phyloP scores from a whole-genome alignment of 345 rosid genomes.

The Raphanus sativus region DNA sequence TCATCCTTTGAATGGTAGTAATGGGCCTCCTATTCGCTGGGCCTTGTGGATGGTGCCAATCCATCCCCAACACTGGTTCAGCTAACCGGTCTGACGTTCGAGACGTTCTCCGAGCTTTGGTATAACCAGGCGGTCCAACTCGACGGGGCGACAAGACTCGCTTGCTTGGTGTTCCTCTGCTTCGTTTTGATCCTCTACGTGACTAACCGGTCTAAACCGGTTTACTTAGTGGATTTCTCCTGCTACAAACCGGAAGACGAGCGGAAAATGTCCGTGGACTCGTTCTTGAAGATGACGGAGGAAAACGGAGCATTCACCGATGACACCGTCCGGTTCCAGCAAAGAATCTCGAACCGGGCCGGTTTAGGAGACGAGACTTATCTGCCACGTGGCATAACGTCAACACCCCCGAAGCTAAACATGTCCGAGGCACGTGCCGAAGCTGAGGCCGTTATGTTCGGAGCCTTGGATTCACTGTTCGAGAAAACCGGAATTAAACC shows the following conservation, averaged over 20 bases:
- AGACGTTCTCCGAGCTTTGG: slow-evolving; percentile 49
- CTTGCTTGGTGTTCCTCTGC: slow-evolving; percentile 45
- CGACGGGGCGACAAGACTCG: slow-evolving; percentile 39
- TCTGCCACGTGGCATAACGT: slow-evolving; percentile 60
- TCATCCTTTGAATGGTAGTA: no score
- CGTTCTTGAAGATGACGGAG: slow-evolving; percentile 64
- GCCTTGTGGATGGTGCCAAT: no score
- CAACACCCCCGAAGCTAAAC: slow-evolving; percentile 59
- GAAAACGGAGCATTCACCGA: slow-evolving; percentile 51
- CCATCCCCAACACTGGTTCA: no score
- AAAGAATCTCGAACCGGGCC: slow-evolving; percentile 59
- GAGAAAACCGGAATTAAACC: slow-evolving; percentile 60
- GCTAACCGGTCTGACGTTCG: slow-evolving; percentile 49
- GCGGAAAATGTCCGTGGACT: slow-evolving; percentile 51
- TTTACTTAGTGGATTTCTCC: slow-evolving; percentile 69
- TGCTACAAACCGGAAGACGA: slow-evolving; percentile 71
- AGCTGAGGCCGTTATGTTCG: slow-evolving; percentile 76
- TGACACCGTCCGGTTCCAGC: slow-evolving; percentile 59
- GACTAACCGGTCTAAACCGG: slow-evolving; percentile 64
- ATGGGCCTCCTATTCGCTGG: no score
- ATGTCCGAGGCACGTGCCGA: slow-evolving; percentile 76
- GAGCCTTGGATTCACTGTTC: slow-evolving; percentile 60
- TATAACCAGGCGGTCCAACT: slow-evolving; percentile 47
- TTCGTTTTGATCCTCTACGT: slow-evolving; percentile 51
- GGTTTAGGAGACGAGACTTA: slow-evolving; percentile 79